Conservation (phyloP, 768 basidiomycete species). For the Russula sp. region DNA sequence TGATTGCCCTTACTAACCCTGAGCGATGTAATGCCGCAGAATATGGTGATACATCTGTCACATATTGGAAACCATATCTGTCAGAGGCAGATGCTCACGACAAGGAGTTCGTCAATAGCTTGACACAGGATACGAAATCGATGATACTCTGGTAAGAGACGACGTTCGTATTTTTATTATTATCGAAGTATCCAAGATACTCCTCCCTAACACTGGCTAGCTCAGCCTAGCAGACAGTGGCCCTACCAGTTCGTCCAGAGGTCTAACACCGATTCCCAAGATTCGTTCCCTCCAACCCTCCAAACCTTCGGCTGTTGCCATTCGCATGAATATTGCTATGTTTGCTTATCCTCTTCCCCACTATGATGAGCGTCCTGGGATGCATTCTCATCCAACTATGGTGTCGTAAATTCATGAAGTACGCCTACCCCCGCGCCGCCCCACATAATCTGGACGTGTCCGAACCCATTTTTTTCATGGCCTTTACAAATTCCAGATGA, state of each 20-base stretch:
- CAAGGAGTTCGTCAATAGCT: slow-evolving; percentile 12
- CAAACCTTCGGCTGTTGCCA: not conserved
- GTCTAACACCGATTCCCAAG: not conserved
- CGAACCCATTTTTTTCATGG: slow-evolving; percentile 8
- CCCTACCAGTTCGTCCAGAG: not conserved
- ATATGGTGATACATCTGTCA: slow-evolving; percentile 12
- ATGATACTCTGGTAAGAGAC: slow-evolving; percentile 22
- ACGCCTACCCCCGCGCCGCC: not conserved
- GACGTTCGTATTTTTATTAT: slow-evolving; percentile 17
- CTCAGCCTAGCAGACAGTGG: not conserved
- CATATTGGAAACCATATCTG: slow-evolving; percentile 20
- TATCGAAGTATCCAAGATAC: slow-evolving; percentile 17
- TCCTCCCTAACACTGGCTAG: slow-evolving; percentile 10
- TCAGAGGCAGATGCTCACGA: slow-evolving; percentile 17
- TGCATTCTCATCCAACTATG: slow-evolving; percentile 20
- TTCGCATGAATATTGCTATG: slow-evolving; percentile 17
- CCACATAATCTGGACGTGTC: slow-evolving; percentile 13
- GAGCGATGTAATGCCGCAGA: not conserved
- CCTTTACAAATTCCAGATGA: slow-evolving; percentile 8
- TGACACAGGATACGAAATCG: slow-evolving; percentile 16
- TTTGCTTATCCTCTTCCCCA: slow-evolving; percentile 15
- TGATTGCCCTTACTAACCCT: not conserved
- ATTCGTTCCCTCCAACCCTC: not conserved
- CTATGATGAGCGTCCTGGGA: slow-evolving; percentile 11
- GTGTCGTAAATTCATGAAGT: slow-evolving; percentile 5